Evolutionary conservation across 164 flowering plant species (phyloP), one percentile per base, ranked within the genome.

Genomic region (Saururus chinensis): DNA sequence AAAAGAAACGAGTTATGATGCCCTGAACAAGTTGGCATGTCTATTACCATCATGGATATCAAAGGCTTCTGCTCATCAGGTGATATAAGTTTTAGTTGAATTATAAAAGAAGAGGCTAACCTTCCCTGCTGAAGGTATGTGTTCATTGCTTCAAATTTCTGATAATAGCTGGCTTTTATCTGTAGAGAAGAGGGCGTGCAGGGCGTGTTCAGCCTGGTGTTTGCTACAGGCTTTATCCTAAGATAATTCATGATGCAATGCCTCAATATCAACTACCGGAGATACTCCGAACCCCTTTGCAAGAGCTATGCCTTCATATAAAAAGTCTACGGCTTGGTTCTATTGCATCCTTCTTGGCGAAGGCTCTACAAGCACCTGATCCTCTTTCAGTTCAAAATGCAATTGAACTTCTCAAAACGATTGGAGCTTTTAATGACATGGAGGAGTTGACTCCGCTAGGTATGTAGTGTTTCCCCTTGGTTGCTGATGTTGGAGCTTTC

Each of bases 61-160:
- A n/a, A 93, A 88, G 74, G 98, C 98, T 71, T 89, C 97, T 64
- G 95, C 96, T 54, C 98, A 83, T 77, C 98, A 93, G 98, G 98
- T 89, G 74, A 59, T 7, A 42, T 14, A 42, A 4, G 4, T 6
- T 30, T 30, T 30, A 30, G 37, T 30, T 30, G 2, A 30, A 30
- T 30, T 30, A 30, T 30, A 30, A 30, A 30, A 6, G 37, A 30
- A 30, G 37, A 30, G 37, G 37, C 37, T 30, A 30, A 6, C n/a
- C 37, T 30, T 30, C 37, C 37, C 37, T 30, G 37, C 37, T 30
- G 37, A 48, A 45, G 53, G 23, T 25, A 56, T 20, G 19, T 57
- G 4, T 35, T 57, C 40, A 7, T 30, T 35, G 10, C 60, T 57
- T 7, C 30, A 56, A 4, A 25, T 26, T 23, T 24, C 57, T 26